Evolutionary conservation across 176 grass and related monocot genomes (phyloP).

Genomic region (Sorghum bicolor): DNA sequence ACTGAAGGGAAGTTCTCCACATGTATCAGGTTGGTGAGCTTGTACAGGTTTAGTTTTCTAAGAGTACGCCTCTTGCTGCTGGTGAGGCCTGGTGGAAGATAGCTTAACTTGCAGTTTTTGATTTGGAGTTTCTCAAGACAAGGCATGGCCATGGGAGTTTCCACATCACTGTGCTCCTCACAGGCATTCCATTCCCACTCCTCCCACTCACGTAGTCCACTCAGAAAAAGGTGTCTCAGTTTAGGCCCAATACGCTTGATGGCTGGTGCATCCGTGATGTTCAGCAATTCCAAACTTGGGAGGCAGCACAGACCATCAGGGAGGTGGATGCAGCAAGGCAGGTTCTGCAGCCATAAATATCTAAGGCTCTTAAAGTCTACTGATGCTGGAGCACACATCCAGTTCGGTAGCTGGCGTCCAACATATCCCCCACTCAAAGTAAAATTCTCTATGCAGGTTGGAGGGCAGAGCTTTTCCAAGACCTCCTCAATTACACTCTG

Average conservation of each 20-base stretch:
- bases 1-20: conserved; percentile 2
- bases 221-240: accelerated
- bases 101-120: neutral
- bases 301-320: neutral
- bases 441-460: neutral
- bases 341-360: neutral
- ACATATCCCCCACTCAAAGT: accelerated
- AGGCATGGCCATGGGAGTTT: neutral
- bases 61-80: conserved; percentile 2
- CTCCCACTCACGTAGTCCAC: neutral
- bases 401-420: neutral
- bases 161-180: neutral
- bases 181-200: conserved; percentile 7
- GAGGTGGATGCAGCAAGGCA: neutral
- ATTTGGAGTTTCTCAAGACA: accelerated
- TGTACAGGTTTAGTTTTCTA: accelerated
- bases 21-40: neutral
- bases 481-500: neutral
- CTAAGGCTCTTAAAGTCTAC: neutral
- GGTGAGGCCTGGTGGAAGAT: neutral
- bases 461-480: neutral
- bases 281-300: neutral
- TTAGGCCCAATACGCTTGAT: neutral
- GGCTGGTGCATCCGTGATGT: accelerated
- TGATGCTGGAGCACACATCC: neutral